phyloP scores from a whole-genome alignment of 2,329 filamentous ascomycete genomes.

The Aspergillus carbonarius region DNA sequence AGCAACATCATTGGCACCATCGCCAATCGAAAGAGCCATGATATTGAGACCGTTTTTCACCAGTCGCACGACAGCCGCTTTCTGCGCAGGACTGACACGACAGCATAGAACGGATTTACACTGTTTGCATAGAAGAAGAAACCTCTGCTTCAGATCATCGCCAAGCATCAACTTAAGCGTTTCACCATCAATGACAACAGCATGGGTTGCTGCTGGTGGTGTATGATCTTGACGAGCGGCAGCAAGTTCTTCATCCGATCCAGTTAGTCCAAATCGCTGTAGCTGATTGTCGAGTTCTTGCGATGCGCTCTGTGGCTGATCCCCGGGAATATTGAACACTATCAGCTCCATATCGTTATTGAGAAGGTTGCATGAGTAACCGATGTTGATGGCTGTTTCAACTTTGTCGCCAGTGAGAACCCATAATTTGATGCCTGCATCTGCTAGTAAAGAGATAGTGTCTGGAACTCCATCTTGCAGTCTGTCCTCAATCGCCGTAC shows the following conservation, averaged over 20 bases:
- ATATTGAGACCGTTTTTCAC: conserved; percentile 94
- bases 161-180: conserved; percentile 84
- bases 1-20: conserved; percentile 92
- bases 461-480: conserved; percentile 96
- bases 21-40: conserved; percentile 90
- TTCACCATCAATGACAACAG: conserved; percentile 91
- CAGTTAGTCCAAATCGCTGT: conserved; percentile 71
- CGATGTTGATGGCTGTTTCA: conserved; percentile 99
- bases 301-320: conserved; percentile 64
- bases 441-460: conserved; percentile 84
- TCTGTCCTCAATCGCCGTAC: conserved; percentile 95
- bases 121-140: conserved; percentile 91
- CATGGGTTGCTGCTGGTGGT: conserved; percentile 82
- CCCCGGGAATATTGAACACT: conserved; percentile 79
- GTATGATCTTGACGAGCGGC: conserved; percentile 79
- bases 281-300: conserved; percentile 74
- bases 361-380: conserved; percentile 95
- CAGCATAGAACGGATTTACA: conserved; percentile 97
- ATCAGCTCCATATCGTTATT: conserved; percentile 98
- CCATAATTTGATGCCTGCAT: conserved; percentile 98
- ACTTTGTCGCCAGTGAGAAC: conserved; percentile 98
- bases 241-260: conserved; percentile 80
- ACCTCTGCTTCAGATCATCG: conserved; percentile 82
- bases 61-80: conserved; percentile 93
- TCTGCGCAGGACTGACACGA: conserved; percentile 93